Base-by-base conservation (phyloP, 495 filamentous ascomycete species). In the Tuber indicum region DNA sequence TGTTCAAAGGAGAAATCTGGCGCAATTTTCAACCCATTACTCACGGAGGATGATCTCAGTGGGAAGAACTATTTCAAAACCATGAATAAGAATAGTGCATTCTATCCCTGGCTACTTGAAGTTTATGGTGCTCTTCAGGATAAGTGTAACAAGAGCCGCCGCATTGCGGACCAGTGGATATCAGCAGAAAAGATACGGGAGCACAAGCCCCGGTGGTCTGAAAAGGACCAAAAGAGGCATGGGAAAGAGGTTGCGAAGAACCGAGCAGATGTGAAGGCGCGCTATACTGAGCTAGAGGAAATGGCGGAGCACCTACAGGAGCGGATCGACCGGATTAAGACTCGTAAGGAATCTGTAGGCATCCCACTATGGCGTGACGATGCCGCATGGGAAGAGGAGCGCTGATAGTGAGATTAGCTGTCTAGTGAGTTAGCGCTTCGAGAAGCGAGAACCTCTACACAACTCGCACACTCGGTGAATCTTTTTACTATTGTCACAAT, bases 401-500 rank as follows among this genome's bases (percentile, higher is more conserved):
- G 10, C 70, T 72, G 10, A 62, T 19, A 14, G 12, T 41, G 21
- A 41, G 70, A 41, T 72, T 72, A 72, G 70, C 70, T 72, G 14
- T 41, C 39, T n/a, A 45, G 39, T 16, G 70, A 72, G 43, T 32
- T 72, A n/a, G 39, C 7, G 39, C 43, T 72, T 42, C 70, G 70
- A 21, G 70, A 72, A 12, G 70, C 70, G 21, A 41, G 70, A 41
- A 72, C 70, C 9, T 72, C 70, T 21, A 72, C 70, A 72, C 70
- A 72, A 42, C 70, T 42, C 39, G 70, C 70, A 23, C 21, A 72
- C 9, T 42, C 39, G 21, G 43, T 72, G 39, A 45, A 45, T 12
- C 70, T 72, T 72, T 72, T 72, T 42, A n/a, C 70, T 23, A 36
- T 72, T 26, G 70, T 72, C 23, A 72, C 70, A 45, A 26, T n/a